A percentile compares a stretch with the other conserved stretches of the same genome.
Evolutionary conservation across 2,329 filamentous ascomycete genomes (phyloP).

Genomic region (Stagonosporopsis cucurbitacearum): DNA sequence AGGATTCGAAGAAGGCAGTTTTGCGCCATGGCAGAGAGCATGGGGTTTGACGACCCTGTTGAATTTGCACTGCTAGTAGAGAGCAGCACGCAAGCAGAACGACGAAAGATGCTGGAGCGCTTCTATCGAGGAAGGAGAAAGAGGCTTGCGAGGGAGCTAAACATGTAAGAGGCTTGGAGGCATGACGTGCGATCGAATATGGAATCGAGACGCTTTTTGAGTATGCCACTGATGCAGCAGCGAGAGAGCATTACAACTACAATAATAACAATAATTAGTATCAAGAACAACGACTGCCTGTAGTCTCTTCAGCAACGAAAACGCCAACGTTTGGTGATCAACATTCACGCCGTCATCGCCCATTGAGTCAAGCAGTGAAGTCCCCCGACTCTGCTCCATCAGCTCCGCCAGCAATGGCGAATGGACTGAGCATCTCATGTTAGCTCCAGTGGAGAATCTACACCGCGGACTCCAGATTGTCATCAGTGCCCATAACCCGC

Average conservation of each 20-base stretch:
- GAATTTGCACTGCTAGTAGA: slow-evolving; percentile 93
- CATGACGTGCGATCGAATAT: too few relatives aligned
- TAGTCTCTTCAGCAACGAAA: too few relatives aligned
- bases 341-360: not conserved
- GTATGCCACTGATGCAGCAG: too few relatives aligned
- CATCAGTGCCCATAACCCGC: not conserved
- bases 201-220: too few relatives aligned
- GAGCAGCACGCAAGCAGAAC: slow-evolving; percentile 83
- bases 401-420: not conserved
- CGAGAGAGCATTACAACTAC: too few relatives aligned
- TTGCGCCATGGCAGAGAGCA: slow-evolving; percentile 83
- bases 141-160: slow-evolving; percentile 32
- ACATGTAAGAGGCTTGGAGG: too few relatives aligned
- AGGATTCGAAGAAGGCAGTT: slow-evolving; percentile 83
- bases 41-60: slow-evolving; percentile 76
- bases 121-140: slow-evolving; percentile 77
- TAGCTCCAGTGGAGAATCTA: too few relatives aligned
- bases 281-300: too few relatives aligned
- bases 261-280: too few relatives aligned
- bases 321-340: not conserved
- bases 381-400: not conserved
- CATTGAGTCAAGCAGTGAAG: too few relatives aligned
- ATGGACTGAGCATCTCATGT: not conserved
- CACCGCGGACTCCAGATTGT: not conserved
- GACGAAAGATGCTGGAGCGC: slow-evolving; percentile 76